Evolutionary conservation across 371 early-diverging fungal genomes (phyloP).

Genomic region (Mortierella sp.): DNA sequence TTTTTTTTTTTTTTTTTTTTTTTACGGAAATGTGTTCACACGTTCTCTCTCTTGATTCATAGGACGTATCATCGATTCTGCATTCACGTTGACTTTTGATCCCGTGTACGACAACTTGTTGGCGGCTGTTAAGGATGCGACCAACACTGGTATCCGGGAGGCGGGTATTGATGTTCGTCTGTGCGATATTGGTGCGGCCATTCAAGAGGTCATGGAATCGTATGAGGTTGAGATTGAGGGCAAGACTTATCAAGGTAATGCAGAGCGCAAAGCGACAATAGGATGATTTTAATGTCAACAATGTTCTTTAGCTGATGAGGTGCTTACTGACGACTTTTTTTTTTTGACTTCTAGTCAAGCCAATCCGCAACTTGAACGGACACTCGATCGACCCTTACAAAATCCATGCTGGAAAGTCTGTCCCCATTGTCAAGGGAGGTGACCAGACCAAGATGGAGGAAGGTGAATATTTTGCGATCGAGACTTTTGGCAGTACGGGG

Average conservation of each 20-base stretch:
- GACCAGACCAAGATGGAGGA: conserved; percentile 98
- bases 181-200: conserved; percentile 97
- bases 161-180: conserved; percentile 98
- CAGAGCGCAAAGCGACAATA: too few relatives aligned
- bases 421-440: conserved; percentile 93
- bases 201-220: conserved; percentile 98
- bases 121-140: conserved; percentile 96
- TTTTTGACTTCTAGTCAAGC: conserved; percentile 72
- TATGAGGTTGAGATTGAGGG: conserved; percentile 98
- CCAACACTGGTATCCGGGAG: conserved; percentile 96
- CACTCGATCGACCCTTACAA: conserved; percentile 97
- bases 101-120: conserved; percentile 91
- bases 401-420: conserved; percentile 98
- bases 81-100: conserved; percentile 98
- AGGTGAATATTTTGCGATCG: conserved; percentile 98
- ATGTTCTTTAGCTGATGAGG: too few relatives aligned
- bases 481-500: conserved; percentile 99
- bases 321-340: not conserved
- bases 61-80: conserved; percentile 97
- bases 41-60: conserved; percentile 2
- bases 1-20: not conserved
- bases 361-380: conserved; percentile 98
- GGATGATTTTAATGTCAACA: too few relatives aligned
- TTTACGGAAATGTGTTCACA: not conserved
- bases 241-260: conserved; percentile 85